phyloP scores from a whole-genome alignment of 805 yeast species.

The Yarrowia sp. region DNA sequence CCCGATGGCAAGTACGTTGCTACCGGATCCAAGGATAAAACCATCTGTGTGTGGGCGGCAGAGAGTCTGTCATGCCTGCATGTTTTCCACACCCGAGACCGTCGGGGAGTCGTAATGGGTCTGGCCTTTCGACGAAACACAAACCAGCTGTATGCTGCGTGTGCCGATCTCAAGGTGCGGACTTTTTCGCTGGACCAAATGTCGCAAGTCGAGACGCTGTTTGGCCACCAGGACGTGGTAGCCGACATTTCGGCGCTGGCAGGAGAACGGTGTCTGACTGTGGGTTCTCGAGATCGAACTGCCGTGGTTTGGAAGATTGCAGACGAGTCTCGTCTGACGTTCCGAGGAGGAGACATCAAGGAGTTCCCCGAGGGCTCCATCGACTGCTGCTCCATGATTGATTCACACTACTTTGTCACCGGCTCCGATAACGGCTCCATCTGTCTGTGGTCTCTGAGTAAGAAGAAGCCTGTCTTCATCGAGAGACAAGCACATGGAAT shows the following conservation, averaged over 20 bases:
- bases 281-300: constrained; percentile 91
- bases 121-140: constrained; percentile 73
- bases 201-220: constrained; percentile 84
- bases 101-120: constrained; percentile 67
- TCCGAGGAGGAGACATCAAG: constrained; percentile 76
- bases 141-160: constrained; percentile 85
- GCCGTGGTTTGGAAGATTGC: constrained; percentile 96
- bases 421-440: constrained; percentile 94
- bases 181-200: constrained; percentile 81
- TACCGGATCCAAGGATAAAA: constrained; percentile 84
- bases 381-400: constrained; percentile 86
- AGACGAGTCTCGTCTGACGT: constrained; percentile 90
- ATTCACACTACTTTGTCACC: constrained; percentile 87
- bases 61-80: constrained; percentile 73
- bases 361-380: constrained; percentile 68
- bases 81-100: constrained; percentile 70
- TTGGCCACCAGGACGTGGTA: constrained; percentile 93
- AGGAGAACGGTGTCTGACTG: constrained; percentile 91
- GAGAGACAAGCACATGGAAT: constrained; percentile 75
- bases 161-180: constrained; percentile 87
- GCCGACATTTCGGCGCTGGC: constrained; percentile 75
- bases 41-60: constrained; percentile 80
- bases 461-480: constrained; percentile 79
- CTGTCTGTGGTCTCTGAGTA: constrained; percentile 83
- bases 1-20: constrained; percentile 86